Conservation (phyloP, 805 yeast genomes). For the Wickerhamomyces hampshirensis region DNA sequence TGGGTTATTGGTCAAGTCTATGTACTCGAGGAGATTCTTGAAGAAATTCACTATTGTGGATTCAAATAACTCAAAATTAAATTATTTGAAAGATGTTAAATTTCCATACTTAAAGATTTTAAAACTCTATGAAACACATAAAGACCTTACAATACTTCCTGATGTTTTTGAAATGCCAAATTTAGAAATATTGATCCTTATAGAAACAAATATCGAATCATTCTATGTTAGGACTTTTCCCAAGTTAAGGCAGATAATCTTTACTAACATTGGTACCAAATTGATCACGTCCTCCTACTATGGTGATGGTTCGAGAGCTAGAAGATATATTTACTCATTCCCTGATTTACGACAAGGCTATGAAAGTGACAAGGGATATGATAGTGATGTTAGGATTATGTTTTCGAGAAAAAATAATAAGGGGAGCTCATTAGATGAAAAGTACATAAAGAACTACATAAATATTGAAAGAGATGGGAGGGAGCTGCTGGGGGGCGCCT, state of each 20-base stretch:
- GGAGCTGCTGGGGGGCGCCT: too few relatives aligned
- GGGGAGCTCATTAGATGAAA: too few relatives aligned
- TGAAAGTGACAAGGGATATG: too few relatives aligned
- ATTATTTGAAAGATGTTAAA: background rate
- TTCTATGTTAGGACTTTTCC: background rate
- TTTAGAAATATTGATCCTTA: background rate
- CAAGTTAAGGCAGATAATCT: background rate
- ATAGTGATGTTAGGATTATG: too few relatives aligned
- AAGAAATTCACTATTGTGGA: background rate
- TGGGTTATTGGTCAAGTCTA: background rate
- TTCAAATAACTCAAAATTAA: background rate
- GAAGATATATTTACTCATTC: too few relatives aligned
- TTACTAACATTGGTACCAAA: background rate
- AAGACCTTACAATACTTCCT: background rate
- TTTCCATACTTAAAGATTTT: background rate
- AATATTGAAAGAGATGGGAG: too few relatives aligned
- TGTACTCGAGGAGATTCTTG: background rate
- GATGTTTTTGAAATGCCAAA: background rate
- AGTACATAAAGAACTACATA: too few relatives aligned
- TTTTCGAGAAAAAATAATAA: too few relatives aligned
- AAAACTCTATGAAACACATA: background rate
- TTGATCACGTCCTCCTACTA: too few relatives aligned
- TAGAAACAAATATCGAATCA: background rate
- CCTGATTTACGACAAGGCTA: too few relatives aligned
- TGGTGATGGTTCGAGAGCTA: too few relatives aligned